These are phyloP conservation scores for Xylaria nigripes DNA, from an alignment of 495 filamentous ascomycete species.

Conservation along the genomic window DNA sequence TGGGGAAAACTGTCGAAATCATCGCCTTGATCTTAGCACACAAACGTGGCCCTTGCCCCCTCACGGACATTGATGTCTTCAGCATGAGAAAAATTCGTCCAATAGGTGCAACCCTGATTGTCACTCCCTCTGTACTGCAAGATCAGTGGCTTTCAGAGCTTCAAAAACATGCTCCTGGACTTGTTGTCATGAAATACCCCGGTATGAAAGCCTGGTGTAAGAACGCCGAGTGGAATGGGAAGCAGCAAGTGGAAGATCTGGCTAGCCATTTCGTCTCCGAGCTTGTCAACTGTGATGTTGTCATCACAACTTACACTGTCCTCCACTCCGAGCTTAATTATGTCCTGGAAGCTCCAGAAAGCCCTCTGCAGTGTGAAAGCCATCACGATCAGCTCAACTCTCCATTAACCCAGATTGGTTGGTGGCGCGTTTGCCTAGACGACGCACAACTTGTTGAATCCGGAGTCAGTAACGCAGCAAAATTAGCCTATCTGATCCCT, in stretches of 20 bases:
- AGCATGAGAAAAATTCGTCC: constrained; percentile 32
- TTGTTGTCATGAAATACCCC: constrained; percentile 35
- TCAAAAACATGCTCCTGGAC: constrained; percentile 45
- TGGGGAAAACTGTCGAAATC: constrained; percentile 91
- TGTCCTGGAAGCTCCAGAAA: constrained; percentile 52
- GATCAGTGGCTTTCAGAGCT: constrained; percentile 86
- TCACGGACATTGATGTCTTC: constrained; percentile 17
- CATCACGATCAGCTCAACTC: constrained; percentile 60
- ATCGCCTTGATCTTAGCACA: constrained; percentile 68
- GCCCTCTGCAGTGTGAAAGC: constrained; percentile 57
- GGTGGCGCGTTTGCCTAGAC: constrained; percentile 92
- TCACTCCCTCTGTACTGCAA: constrained; percentile 72
- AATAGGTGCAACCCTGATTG: constrained; percentile 70
- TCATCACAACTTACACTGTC: constrained; percentile 79
- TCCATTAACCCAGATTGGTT: constrained; percentile 68
- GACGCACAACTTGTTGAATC: constrained; percentile 95
- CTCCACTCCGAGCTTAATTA: constrained; percentile 72
- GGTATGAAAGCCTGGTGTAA: constrained; percentile 37
- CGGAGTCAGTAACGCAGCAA: constrained; percentile 74
- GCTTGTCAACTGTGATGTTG: constrained; percentile 59
- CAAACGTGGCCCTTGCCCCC: constrained; percentile 21
- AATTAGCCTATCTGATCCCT: constrained; percentile 70
- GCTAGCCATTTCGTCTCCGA: constrained; percentile 35
- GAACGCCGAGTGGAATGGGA: constrained; percentile 1
- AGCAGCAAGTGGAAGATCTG: background rate